Percentiles rank a stretch among this genome's conserved stretches.
Conservation (phyloP, 1,284 basidiomycete genomes). For the Albatrellus sp. region DNA sequence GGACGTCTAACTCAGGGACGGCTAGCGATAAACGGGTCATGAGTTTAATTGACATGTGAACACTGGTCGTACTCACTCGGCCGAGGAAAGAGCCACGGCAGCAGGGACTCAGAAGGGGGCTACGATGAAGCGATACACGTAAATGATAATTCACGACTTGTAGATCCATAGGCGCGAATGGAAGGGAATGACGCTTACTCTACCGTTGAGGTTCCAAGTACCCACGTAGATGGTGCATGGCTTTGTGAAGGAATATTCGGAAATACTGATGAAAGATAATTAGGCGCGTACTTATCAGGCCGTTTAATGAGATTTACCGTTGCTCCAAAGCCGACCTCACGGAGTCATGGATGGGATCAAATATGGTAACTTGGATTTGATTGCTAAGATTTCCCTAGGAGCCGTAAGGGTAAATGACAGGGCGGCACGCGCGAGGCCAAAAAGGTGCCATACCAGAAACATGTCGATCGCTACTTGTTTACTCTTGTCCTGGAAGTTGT, state of each 20-base stretch:
- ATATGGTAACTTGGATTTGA: slow-evolving; percentile 83
- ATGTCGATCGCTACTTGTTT: slow-evolving; percentile 95
- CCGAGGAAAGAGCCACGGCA: slow-evolving; percentile 85
- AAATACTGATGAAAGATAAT: slow-evolving; percentile 30
- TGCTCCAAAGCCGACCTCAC: slow-evolving; percentile 61
- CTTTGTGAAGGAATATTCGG: slow-evolving; percentile 79
- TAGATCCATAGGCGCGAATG: not conserved
- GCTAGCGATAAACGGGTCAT: slow-evolving; percentile 21
- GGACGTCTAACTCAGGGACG: slow-evolving; percentile 39
- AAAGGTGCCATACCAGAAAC: slow-evolving; percentile 56
- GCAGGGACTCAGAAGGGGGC: slow-evolving; percentile 71
- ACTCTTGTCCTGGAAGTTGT: slow-evolving; percentile 93
- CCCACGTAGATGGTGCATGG: slow-evolving; percentile 74
- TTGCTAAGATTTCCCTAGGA: slow-evolving; percentile 80
- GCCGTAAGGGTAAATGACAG: slow-evolving; percentile 2
- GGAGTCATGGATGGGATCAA: slow-evolving; percentile 88
- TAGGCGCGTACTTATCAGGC: slow-evolving; percentile 6
- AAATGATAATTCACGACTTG: slow-evolving; percentile 4
- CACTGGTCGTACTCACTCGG: slow-evolving; percentile 37
- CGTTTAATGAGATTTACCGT: slow-evolving; percentile 28
- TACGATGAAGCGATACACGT: slow-evolving; percentile 17
- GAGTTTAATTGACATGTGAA: slow-evolving; percentile 1
- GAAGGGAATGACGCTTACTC: slow-evolving; percentile 31
- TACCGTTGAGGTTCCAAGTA: slow-evolving; percentile 95
- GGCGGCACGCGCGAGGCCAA: not conserved